Base-by-base conservation (phyloP, 257 asterid genomes). In the Fraxinus cuspidata region DNA sequence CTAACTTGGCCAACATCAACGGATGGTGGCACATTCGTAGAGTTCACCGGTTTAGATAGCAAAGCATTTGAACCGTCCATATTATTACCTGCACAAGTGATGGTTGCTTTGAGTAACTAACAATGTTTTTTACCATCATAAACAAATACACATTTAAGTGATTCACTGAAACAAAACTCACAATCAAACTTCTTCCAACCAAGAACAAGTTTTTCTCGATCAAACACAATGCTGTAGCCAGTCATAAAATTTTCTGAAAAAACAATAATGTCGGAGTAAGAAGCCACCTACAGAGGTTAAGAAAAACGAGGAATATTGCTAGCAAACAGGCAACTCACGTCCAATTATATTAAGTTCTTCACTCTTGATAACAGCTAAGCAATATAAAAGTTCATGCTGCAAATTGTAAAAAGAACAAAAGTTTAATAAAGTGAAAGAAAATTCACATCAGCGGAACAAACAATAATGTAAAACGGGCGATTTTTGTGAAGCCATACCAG, bases 351-450 rank as follows among this genome's bases (percentile, higher is more conserved):
- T 93, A 68, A 88, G 83, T 64, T 87, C 97, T 80, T 83, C 85
- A 82, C 97, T 90, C 91, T 89, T 93, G 81, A 93, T 88, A 69
- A 93, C 78, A 38, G 94, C 98, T 74, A 93, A 87, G 87, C 98
- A 93, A 76, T 93, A 93, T 60, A 86, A 74, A 65, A 90, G 84
- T 80, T 88, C 90, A 53, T 75, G 83, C 96, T 91, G 93, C 87
- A 83, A 58, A 79, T 83, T 70, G 78, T 60, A 38, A 77, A 15
- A 63, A 77, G 35, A 74, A 64, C 27, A 47, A 9, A n/a, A 51
- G 15, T 9, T 53, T 27, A 72, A 74, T 44, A 71, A 76, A 56
- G 71, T 7, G 1, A 42, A 77, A 72, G 51, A 73, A 16, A 66
- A 35, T 37, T 35, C 64, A 9, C 5, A 38, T 63, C 1, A 3